Evolutionary conservation across 345 rosid genomes (phyloP).

Genomic region (Salix dunnii): DNA sequence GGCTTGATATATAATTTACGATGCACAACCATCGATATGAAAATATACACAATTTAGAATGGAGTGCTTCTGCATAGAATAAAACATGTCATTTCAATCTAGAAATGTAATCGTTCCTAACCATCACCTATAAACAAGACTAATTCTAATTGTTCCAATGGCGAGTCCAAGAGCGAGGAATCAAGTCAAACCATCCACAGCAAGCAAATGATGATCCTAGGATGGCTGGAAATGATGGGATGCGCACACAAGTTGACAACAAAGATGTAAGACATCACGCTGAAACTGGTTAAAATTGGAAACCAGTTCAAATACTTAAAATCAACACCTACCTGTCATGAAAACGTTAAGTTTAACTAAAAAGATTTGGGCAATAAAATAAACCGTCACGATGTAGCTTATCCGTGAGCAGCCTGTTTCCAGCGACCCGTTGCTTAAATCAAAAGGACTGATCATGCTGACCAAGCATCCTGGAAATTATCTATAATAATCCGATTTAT

Average conservation of each 20-base stretch:
- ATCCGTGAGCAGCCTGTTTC: conserved; percentile 52
- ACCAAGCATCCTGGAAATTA: conserved; percentile 65
- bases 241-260: too few relatives aligned
- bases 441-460: conserved; percentile 60
- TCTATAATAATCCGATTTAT: conserved; percentile 60
- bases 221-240: background rate
- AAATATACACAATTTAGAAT: background rate
- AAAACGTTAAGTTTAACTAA: background rate
- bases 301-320: background rate
- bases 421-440: conserved; percentile 51
- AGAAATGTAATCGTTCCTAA: background rate
- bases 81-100: background rate
- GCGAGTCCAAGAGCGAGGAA: background rate
- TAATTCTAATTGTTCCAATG: background rate
- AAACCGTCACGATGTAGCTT: too few relatives aligned
- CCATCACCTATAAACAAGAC: too few relatives aligned
- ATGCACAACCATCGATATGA: background rate
- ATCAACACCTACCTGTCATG: background rate
- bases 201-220: background rate
- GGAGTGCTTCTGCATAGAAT: background rate
- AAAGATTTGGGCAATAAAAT: too few relatives aligned
- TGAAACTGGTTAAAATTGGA: too few relatives aligned
- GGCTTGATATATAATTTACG: conserved; percentile 11
- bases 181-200: background rate
- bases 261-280: background rate